Base-by-base conservation (phyloP, 1,284 basidiomycete species). In the Sphagnurus paluster region DNA sequence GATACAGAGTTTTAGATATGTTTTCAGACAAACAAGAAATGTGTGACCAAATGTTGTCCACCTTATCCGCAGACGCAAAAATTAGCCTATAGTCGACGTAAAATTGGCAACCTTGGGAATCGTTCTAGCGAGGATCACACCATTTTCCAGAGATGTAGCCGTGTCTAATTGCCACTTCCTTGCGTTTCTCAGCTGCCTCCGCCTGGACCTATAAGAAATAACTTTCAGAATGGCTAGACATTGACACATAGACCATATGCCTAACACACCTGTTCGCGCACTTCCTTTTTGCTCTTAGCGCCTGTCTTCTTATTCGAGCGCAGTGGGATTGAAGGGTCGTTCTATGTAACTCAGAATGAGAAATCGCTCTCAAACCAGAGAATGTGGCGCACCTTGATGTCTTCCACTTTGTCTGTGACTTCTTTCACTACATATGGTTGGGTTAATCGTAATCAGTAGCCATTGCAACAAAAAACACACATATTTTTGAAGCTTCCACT, bases 271-370 rank as follows among this genome's bases (percentile, higher is more conserved):
- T 80, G 69, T 61, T 88, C 85, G 26, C 84, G 75, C 8, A 84
- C 62, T 62, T 88, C 83, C 60, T 86, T 88, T 63, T 88, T 88
- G 57, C 82, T 83, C 62, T 75, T 82, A 0, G 73, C 70, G 2
- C 84, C 84, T 25, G 79, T 80, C 62, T 86, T 87, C 65, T 87
- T 87, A 59, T 71, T 87, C 6, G 78, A 74, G 6, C 82, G 79
- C 6, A 74, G 44, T 10, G 86, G 85, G 33, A 88, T 87, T 0
- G 79, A 73, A 3, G 66, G 60, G 48, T 87, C 82, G 39, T 83
- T 80, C 84, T 87, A 36, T n/a, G 4, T 8, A 11, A 16, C 17
- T 14, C 10, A 25, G n/a, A 10, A 19, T 24, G 29, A 33, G 26
- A 20, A 25, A 25, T 9, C 9, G 13, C 21, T 14, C 14, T 9